These are phyloP conservation scores for Solanum arcanum DNA, from an alignment of 257 asterid species.

Conservation along the genomic window DNA sequence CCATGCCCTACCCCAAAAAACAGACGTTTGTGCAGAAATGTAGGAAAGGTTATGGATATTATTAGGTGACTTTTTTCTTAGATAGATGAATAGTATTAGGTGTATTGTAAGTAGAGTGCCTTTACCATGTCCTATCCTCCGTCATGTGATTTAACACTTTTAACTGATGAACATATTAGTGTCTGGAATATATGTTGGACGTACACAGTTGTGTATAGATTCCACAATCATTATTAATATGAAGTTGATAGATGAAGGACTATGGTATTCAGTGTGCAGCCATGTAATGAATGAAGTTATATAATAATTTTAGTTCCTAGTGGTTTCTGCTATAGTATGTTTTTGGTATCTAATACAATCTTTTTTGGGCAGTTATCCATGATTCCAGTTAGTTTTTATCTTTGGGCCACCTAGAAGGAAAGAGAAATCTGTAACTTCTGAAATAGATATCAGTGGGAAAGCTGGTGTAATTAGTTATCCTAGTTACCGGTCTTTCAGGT, in stretches of 20 bases:
- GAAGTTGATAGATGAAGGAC: not conserved
- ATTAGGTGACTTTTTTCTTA: not conserved
- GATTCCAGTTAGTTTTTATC: not conserved
- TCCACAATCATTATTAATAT: not conserved
- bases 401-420: not conserved
- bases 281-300: not conserved
- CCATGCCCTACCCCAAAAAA: too few relatives aligned
- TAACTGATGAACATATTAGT: not conserved
- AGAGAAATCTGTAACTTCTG: not conserved
- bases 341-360: not conserved
- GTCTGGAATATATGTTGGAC: not conserved
- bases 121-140: not conserved
- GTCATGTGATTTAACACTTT: not conserved
- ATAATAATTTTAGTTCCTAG: not conserved
- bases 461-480: not conserved
- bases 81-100: not conserved
- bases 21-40: too few relatives aligned
- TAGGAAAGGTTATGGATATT: too few relatives aligned
- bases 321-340: not conserved
- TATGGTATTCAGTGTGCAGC: not conserved
- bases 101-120: not conserved
- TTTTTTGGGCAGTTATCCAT: not conserved
- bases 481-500: not conserved
- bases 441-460: not conserved
- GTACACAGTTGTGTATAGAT: not conserved